phyloP scores from a whole-genome alignment of 176 grass and related monocot species.

The Oryza australiensis region DNA sequence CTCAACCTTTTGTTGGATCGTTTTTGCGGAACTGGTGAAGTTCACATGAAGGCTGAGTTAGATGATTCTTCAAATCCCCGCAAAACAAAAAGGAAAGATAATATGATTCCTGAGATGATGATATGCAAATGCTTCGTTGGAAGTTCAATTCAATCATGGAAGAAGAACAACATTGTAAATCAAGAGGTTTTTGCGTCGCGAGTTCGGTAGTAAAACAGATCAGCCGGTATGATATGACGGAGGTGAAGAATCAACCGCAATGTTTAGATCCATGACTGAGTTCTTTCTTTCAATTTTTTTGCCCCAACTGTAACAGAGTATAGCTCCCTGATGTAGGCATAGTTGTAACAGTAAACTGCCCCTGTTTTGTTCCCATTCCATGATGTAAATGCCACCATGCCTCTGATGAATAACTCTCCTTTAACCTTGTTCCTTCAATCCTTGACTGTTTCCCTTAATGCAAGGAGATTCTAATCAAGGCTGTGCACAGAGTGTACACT shows the following conservation, averaged over 20 bases:
- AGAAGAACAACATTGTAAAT: constrained; percentile 5
- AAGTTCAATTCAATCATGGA: neutral
- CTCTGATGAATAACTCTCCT: neutral
- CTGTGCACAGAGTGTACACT: too few species aligned
- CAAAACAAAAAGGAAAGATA: neutral
- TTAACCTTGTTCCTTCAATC: neutral
- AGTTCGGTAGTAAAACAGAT: neutral
- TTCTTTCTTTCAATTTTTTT: neutral
- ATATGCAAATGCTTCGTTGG: neutral
- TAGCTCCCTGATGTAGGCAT: neutral
- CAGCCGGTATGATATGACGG: neutral
- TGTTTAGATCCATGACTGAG: neutral
- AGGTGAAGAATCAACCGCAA: neutral
- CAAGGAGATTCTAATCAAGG: too few species aligned
- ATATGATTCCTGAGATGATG: neutral
- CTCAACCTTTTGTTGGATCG: neutral
- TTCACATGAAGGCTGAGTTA: neutral
- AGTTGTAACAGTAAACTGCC: constrained; percentile 16
- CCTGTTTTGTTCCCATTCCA: constrained; percentile 6
- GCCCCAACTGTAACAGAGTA: neutral
- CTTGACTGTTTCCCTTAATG: neutral
- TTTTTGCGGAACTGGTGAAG: neutral
- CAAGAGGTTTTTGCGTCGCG: neutral
- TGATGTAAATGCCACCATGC: neutral
- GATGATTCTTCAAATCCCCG: neutral